Conservation (phyloP, 345 rosid genomes). For the Erodium maritimum region DNA sequence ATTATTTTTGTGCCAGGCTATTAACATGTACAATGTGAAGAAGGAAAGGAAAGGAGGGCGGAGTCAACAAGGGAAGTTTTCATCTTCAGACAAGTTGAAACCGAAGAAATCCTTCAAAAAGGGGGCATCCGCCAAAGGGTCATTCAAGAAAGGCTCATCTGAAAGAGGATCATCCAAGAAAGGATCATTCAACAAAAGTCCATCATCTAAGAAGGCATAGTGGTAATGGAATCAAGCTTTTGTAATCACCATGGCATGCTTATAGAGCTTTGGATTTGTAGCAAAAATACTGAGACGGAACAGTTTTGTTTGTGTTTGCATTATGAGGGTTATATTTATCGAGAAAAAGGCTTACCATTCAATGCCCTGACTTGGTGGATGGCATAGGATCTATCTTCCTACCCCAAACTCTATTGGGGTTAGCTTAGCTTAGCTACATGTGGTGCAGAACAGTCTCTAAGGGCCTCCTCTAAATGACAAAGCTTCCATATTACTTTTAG, state of each 20-base stretch:
- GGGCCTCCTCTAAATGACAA: background rate
- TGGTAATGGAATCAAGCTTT: slow-evolving; percentile 12
- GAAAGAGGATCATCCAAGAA: slow-evolving; percentile 20
- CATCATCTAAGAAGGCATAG: slow-evolving; percentile 5
- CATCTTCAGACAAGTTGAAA: slow-evolving; percentile 37
- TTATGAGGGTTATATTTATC: background rate
- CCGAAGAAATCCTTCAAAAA: slow-evolving; percentile 28
- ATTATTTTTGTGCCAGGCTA: slow-evolving; percentile 39
- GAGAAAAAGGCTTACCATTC: too few relatives aligned
- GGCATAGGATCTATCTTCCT: background rate
- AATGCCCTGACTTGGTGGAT: too few relatives aligned
- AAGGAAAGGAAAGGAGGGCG: slow-evolving; percentile 46
- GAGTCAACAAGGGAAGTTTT: slow-evolving; percentile 21
- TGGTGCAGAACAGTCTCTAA: background rate
- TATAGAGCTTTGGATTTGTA: slow-evolving; percentile 11
- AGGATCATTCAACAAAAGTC: slow-evolving; percentile 4
- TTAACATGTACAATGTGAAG: slow-evolving; percentile 66
- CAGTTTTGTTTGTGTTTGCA: background rate
- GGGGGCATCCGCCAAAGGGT: slow-evolving; percentile 5
- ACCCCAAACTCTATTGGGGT: background rate
- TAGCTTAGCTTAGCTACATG: background rate
- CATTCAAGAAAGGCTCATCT: background rate
- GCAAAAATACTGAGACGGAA: background rate
- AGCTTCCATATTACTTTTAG: background rate
- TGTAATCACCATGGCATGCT: slow-evolving; percentile 3